A percentile compares a stretch with the other conserved stretches of the same genome.
phyloP scores from a whole-genome alignment of 2,329 filamentous ascomycete species.

The Apiospora koreana region DNA sequence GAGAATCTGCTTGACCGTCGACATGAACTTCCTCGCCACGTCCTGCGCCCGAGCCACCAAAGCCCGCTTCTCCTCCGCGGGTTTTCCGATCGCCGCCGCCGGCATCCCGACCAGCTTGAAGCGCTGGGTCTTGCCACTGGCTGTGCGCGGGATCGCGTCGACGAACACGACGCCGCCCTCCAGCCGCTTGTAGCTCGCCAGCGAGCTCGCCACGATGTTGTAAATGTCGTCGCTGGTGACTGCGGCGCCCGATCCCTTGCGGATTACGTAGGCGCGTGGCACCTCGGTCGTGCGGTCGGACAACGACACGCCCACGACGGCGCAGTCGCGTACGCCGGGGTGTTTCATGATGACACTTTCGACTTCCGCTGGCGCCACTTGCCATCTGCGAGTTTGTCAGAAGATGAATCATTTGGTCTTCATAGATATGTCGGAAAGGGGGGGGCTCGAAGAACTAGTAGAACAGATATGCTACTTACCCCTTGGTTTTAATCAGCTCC shows the following conservation, averaged over 20 bases:
- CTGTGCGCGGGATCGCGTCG: slow-evolving; percentile 47
- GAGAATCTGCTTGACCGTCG: too few species aligned
- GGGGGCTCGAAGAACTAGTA: too few species aligned
- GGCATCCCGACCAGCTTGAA: slow-evolving; percentile 29
- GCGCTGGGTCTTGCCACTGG: slow-evolving; percentile 50
- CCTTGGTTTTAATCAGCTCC: slow-evolving; percentile 47
- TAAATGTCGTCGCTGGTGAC: slow-evolving; percentile 40
- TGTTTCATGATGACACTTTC: slow-evolving; percentile 45
- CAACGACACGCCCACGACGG: slow-evolving; percentile 43
- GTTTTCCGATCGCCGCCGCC: too few species aligned
- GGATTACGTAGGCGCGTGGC: slow-evolving; percentile 48
- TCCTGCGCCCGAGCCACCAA: too few species aligned
- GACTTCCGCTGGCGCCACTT: slow-evolving; percentile 49
- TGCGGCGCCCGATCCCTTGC: slow-evolving; percentile 19
- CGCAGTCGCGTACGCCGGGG: slow-evolving; percentile 43
- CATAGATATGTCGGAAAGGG: background rate
- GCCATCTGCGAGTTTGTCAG: slow-evolving; percentile 35
- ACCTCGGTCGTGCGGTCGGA: slow-evolving; percentile 34
- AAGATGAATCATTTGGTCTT: background rate
- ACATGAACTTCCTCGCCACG: too few species aligned
- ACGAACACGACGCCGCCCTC: slow-evolving; percentile 49
- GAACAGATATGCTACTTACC: slow-evolving; percentile 32
- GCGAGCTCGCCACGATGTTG: slow-evolving; percentile 36
- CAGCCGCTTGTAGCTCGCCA: slow-evolving; percentile 49
- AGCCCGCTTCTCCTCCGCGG: too few species aligned